These are phyloP conservation scores for Mycothermus thermophilus DNA, from an alignment of 495 filamentous ascomycete genomes.

Conservation along the genomic window DNA sequence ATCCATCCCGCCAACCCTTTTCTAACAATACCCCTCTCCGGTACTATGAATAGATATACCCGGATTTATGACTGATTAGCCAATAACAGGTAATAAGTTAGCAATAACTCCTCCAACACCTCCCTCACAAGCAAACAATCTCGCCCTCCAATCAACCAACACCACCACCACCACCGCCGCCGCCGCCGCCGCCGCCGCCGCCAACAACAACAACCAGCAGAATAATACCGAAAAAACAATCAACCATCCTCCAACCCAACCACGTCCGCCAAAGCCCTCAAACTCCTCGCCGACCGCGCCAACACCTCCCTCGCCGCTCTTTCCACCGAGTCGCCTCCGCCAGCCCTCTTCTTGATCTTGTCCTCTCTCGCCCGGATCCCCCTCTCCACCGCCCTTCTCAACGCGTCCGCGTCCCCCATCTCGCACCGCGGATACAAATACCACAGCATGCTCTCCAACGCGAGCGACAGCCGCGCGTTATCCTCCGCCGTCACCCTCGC, in stretches of 20 bases:
- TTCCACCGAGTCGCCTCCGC: conserved; percentile 17
- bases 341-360: conserved; percentile 26
- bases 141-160: too few relatives aligned
- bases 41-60: too few relatives aligned
- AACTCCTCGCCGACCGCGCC: conserved; percentile 27
- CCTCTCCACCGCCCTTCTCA: conserved; percentile 41
- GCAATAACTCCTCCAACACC: too few relatives aligned
- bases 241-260: conserved; percentile 11
- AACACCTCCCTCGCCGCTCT: conserved; percentile 20
- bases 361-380: conserved; percentile 52
- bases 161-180: background rate
- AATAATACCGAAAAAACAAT: background rate
- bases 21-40: too few relatives aligned
- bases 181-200: too few relatives aligned
- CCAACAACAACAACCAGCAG: too few relatives aligned
- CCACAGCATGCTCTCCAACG: conserved; percentile 58
- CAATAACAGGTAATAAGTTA: too few relatives aligned
- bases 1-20: too few relatives aligned
- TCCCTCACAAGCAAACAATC: too few relatives aligned
- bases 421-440: conserved; percentile 34
- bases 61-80: too few relatives aligned
- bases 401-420: conserved; percentile 27
- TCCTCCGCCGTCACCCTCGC: conserved; percentile 47
- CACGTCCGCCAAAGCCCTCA: conserved; percentile 20
- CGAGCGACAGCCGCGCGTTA: conserved; percentile 67